Base-by-base conservation (phyloP, 176 grass and related monocot species). In the Eremochloa ophiuroides region DNA sequence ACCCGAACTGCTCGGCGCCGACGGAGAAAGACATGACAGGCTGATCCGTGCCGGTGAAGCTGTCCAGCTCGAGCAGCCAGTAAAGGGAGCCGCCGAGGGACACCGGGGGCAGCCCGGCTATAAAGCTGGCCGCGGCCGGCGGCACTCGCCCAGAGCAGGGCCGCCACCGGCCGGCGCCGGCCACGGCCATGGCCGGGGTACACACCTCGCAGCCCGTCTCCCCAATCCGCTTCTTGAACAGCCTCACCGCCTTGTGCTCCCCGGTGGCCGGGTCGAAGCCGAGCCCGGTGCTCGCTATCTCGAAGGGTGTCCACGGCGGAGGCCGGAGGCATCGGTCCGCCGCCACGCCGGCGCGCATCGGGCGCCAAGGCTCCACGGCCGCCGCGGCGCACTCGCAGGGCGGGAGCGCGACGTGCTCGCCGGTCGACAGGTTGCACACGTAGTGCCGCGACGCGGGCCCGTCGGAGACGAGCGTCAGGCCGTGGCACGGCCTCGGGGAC, bases 191-290 rank as follows among this genome's bases (percentile, higher is more conserved):
- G n/a, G n/a, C n/a, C n/a, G n/a, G n/a, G n/a, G n/a, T n/a, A n/a
- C 43, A 75, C 62, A 75, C 82, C 72, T 76, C 72, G 46, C 82
- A 84, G 25, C 2, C 66, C 6, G 18, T 26, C 34, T 43, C 7
- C 4, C 62, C 61, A 4, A 3, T 7, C 34, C 3, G 39, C 18
- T 8, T 64, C 23, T 23, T 67, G 82, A 59, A 84, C 73, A 84
- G 82, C 62, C 82, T 75, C 12, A 76, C 72, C 25, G 76, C 72
- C 62, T 84, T 84, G 72, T 76, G 82, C 34, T 67, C 12, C 16
- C 82, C 62, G 34, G 46, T 43, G 1, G 34, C 46, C 17, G 35
- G 17, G 60, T 84, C 82, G 33, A 84, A 83, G 14, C 71, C 59
- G 16, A 83, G 58, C 42, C 81, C 81, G n/a, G 71, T n/a, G 81